Conservation (phyloP, 495 filamentous ascomycete species). For the Annulohypoxylon stygium region DNA sequence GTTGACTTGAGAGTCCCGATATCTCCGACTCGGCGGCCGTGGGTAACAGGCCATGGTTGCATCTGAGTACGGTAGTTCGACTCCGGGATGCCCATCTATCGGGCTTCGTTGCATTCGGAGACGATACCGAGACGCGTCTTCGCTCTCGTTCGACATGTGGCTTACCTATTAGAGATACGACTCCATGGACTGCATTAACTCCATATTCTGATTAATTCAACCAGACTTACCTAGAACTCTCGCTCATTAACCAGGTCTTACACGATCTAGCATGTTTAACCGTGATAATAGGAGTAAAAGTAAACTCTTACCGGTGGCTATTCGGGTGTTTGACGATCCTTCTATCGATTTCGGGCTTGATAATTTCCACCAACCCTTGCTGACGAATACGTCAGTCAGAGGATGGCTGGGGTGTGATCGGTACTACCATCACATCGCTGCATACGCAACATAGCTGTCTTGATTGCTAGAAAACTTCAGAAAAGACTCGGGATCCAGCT, state of each 20-base stretch:
- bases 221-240: constrained; percentile 4
- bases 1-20: constrained; percentile 35
- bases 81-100: constrained; percentile 21
- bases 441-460: constrained; percentile 25
- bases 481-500: constrained; percentile 9
- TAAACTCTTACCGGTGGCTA: constrained; percentile 41
- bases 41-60: constrained; percentile 33
- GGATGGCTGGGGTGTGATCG: constrained; percentile 41
- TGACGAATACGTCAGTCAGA: constrained; percentile 35
- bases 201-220: not conserved
- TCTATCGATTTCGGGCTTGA: constrained; percentile 36
- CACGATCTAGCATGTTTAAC: constrained; percentile 35
- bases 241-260: constrained; percentile 12
- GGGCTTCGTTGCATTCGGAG: constrained; percentile 24
- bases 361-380: constrained; percentile 47
- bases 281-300: constrained; percentile 33
- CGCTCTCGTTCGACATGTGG: constrained; percentile 9
- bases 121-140: not conserved
- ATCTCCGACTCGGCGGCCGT: constrained; percentile 43
- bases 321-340: constrained; percentile 49
- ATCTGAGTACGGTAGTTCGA: constrained; percentile 38
- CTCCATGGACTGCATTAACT: not conserved
- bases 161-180: constrained; percentile 11
- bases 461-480: constrained; percentile 11
- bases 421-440: constrained; percentile 43